phyloP scores from a whole-genome alignment of 805 yeast genomes.

The Barnettozyma populi region DNA sequence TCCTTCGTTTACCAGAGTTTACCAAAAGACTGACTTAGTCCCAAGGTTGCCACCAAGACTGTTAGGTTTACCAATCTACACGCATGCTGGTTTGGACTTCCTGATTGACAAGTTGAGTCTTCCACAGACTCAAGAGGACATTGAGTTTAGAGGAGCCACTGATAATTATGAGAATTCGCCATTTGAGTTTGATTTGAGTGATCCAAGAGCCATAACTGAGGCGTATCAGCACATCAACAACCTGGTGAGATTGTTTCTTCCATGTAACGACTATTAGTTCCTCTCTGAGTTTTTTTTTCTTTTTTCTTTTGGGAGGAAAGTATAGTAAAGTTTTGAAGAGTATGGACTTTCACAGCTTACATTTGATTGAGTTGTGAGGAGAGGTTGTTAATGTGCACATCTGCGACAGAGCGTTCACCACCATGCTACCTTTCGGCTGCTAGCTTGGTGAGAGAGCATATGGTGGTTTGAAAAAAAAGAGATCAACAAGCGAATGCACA shows the following conservation, averaged over 20 bases:
- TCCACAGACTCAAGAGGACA: constrained; percentile 27
- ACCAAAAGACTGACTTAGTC: constrained; percentile 51
- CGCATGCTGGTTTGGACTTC: constrained; percentile 31
- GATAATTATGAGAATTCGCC: constrained; percentile 9
- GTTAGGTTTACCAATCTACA: constrained; percentile 16
- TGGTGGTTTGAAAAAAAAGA: too few species aligned
- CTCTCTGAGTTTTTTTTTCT: too few species aligned
- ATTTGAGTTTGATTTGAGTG: constrained; percentile 4
- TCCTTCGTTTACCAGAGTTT: constrained; percentile 43
- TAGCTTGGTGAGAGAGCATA: too few species aligned
- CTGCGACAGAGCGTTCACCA: too few species aligned
- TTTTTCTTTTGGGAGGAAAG: too few species aligned
- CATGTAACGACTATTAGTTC: constrained; percentile 16
- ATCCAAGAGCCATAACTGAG: constrained; percentile 10
- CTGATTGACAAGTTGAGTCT: constrained; percentile 30
- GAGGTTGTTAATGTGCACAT: too few species aligned
- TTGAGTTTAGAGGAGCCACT: constrained; percentile 16
- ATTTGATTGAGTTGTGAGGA: too few species aligned
- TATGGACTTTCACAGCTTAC: not conserved
- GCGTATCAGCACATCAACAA: constrained; percentile 19
- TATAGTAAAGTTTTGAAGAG: too few species aligned
- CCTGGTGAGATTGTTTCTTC: constrained; percentile 20
- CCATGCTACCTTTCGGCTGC: too few species aligned
- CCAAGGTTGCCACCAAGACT: constrained; percentile 56
- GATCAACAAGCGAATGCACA: too few species aligned